Conservation (phyloP, 352 stramenopile genomes). For the Albugo candida region DNA sequence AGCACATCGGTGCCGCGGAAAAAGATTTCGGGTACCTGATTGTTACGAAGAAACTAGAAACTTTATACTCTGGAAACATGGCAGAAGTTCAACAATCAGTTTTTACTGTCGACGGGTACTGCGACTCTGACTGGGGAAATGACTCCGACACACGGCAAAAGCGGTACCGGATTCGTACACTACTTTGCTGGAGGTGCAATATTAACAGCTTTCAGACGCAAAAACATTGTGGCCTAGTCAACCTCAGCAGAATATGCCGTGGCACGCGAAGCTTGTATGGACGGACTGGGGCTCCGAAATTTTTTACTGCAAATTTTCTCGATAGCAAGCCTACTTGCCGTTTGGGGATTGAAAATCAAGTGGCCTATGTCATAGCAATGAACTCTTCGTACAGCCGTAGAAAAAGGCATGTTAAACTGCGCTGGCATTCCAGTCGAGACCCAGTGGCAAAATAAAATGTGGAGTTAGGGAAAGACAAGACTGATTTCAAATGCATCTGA, state of each 20-base stretch:
- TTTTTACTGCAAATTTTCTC: conserved; percentile 7
- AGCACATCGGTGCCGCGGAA: conserved; percentile 4
- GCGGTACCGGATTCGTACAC: conserved; percentile 2
- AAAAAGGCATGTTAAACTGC: conserved; percentile 4
- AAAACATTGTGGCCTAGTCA: conserved; percentile 5
- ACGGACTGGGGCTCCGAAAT: too few relatives aligned
- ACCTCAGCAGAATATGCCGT: conserved; percentile 7
- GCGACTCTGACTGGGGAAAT: conserved; percentile 1
- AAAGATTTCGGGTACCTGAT: conserved; percentile 3
- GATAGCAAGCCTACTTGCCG: neutral
- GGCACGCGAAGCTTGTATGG: conserved; percentile 6
- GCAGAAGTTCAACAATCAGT: too few relatives aligned
- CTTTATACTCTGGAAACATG: neutral
- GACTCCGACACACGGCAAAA: neutral
- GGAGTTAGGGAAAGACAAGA: too few relatives aligned
- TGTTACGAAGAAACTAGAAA: neutral
- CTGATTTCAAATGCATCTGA: too few relatives aligned
- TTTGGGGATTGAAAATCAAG: conserved; percentile 9
- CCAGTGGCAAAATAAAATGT: neutral
- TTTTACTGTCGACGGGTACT: neutral
- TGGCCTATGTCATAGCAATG: conserved; percentile 5
- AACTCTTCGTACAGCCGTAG: conserved; percentile 4
- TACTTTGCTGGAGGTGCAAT: conserved; percentile 3
- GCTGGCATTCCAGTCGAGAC: conserved; percentile 7
- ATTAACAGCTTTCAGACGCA: conserved; percentile 1